Evolutionary conservation across 2,329 filamentous ascomycete species (phyloP), one percentile per base, ranked within the genome.

Genomic region (Bipolaris victoriae): DNA sequence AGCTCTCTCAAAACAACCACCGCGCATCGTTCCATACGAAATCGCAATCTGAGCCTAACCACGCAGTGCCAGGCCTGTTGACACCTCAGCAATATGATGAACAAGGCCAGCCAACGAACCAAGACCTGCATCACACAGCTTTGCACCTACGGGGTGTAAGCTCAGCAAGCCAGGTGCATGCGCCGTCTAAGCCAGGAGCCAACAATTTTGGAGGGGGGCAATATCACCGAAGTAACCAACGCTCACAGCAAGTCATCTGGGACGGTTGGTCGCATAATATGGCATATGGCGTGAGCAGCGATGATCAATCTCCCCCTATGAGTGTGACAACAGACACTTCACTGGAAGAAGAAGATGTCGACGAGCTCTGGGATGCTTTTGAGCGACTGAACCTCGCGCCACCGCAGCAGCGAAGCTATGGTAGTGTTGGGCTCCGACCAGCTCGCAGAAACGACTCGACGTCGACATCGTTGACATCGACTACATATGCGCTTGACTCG

Each of bases 31-130:
- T 73, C 48, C 76, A 78, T 49, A 74, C 70, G 51, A 76, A 78
- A 49, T 76, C 74, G 11, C 75, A 77, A 49, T 78, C 76, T 1
- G 76, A 78, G 46, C 76, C 76, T 10, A 77, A 75, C 31, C 73
- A 77, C 33, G 62, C 70, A 11, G 68, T 76, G 4, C 71, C 73
- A 24, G 74, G 74, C 13, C 64, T 77, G 5, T 57, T 77, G 1
- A 76, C 74, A 7, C 74, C 74, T 1, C 71, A 75, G 26, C 69
- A 70, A 9, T 69, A 74, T 48, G 72, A 76, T 55, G 70, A 74
- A 39, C 69, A 75, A 61, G 72, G 73, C 11, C 67, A 72, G 3
- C 72, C 69, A 5, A 68, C 65, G 5, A 70, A 68, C 35, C 64
- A 69, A 26, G 72, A 73, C 33, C 55, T 65, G 1, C 67, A 72